Evolutionary conservation across 768 basidiomycete genomes (phyloP).

Genomic region (Candolleomyces aberdarensis): DNA sequence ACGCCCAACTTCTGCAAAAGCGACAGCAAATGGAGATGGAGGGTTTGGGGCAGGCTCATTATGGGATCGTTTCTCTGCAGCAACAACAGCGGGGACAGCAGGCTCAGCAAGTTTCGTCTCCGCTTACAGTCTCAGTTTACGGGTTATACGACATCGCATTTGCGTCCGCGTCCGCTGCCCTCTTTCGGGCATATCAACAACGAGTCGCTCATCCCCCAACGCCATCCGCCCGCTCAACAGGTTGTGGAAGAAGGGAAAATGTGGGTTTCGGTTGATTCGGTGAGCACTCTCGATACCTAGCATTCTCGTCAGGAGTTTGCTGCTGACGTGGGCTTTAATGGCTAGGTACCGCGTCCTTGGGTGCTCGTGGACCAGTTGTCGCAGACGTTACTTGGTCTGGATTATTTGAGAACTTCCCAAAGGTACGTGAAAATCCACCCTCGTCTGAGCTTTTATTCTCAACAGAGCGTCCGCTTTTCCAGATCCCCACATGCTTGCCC

Average conservation of each 20-base stretch:
- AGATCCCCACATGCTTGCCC: conserved; percentile 81
- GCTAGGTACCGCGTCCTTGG: conserved; percentile 60
- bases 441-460: not conserved
- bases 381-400: conserved; percentile 88
- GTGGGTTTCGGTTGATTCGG: conserved; percentile 85
- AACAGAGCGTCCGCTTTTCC: not conserved
- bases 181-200: conserved; percentile 20
- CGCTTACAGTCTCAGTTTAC: conserved; percentile 14
- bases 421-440: conserved; percentile 37
- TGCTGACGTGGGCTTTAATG: not conserved
- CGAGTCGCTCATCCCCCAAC: conserved; percentile 26
- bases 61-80: conserved; percentile 19
- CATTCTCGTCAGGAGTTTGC: conserved; percentile 37
- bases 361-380: conserved; percentile 73
- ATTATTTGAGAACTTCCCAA: conserved; percentile 81
- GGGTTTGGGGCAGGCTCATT: conserved; percentile 17
- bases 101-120: conserved; percentile 14
- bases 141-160: conserved; percentile 19
- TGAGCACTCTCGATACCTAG: conserved; percentile 33
- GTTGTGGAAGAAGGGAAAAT: conserved; percentile 64
- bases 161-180: conserved; percentile 16
- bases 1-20: conserved; percentile 31
- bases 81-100: conserved; percentile 23
- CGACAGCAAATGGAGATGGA: conserved; percentile 44
- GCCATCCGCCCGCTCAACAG: conserved; percentile 24